Conservation (phyloP, 306 rosid genomes). For the Quercus suber region DNA sequence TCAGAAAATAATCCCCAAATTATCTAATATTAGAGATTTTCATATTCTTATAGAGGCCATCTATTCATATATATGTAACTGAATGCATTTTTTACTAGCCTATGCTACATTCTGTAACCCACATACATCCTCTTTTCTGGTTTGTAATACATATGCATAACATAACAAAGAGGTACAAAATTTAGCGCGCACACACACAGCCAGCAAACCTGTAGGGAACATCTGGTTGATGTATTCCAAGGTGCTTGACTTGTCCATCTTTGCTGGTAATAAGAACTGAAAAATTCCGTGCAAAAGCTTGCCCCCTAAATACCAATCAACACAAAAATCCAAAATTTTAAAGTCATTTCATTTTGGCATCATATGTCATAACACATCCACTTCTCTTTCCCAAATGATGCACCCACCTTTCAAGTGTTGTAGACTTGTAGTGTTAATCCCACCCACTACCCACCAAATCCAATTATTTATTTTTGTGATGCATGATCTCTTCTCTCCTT, state of each 20-base stretch:
- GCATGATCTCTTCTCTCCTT: too few species aligned
- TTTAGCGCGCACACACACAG: not conserved
- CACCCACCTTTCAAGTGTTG: too few species aligned
- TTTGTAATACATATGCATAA: not conserved
- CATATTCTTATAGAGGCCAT: not conserved
- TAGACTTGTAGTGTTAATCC: too few species aligned
- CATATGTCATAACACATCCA: too few species aligned
- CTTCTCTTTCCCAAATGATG: too few species aligned
- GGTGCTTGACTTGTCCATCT: conserved; percentile 91
- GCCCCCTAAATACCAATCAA: too few species aligned
- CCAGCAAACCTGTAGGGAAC: conserved; percentile 86
- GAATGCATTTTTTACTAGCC: not conserved
- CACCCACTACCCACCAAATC: too few species aligned
- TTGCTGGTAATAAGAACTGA: conserved; percentile 21
- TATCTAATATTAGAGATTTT: not conserved
- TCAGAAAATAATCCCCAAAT: not conserved
- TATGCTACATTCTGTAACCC: not conserved
- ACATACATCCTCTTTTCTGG: not conserved
- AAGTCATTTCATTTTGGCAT: too few species aligned
- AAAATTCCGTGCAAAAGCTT: not conserved
- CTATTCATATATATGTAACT: not conserved
- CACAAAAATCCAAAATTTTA: too few species aligned
- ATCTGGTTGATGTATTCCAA: conserved; percentile 94
- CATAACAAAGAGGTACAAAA: not conserved
- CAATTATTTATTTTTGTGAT: too few species aligned